phyloP scores from a whole-genome alignment of 2,329 filamentous ascomycete genomes.

The Scleromitrula shiraiana region DNA sequence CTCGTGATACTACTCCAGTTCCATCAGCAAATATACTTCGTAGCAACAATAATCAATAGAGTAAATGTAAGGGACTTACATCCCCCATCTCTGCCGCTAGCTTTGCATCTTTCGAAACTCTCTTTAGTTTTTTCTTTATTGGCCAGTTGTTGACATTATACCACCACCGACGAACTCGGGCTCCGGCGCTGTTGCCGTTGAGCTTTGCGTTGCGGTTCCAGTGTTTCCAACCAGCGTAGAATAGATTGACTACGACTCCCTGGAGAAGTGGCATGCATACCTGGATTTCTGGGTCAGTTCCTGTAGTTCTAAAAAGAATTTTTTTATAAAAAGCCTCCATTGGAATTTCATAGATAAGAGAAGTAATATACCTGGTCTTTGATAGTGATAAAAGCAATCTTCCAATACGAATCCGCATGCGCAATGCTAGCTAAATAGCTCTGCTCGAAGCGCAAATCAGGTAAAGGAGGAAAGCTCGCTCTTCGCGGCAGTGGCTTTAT shows the following conservation, averaged over 20 bases:
- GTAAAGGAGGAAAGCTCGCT: conserved; percentile 55
- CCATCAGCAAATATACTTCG: conserved; percentile 22
- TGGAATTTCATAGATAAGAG: no score
- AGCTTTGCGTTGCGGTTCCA: conserved; percentile 78
- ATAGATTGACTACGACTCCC: conserved; percentile 80
- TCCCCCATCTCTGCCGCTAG: conserved; percentile 35
- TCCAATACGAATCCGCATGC: conserved; percentile 69
- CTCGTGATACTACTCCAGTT: conserved; percentile 23
- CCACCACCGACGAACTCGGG: conserved; percentile 83
- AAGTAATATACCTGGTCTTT: conserved; percentile 70
- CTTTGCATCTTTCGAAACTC: conserved; percentile 22
- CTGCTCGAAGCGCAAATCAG: conserved; percentile 93
- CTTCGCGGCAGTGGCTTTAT: conserved; percentile 47
- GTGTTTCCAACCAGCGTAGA: conserved; percentile 78
- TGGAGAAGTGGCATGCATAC: conserved; percentile 81
- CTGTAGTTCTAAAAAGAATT: conserved; percentile 2
- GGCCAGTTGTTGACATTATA: conserved; percentile 90
- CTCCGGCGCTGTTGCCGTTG: conserved; percentile 68
- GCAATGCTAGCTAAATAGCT: conserved; percentile 90
- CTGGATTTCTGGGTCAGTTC: conserved; percentile 34
- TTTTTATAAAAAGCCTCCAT: no score
- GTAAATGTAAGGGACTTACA: conserved; percentile 26
- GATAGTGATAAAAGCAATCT: conserved; percentile 74
- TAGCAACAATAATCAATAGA: conserved; percentile 10
- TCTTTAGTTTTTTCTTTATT: conserved; percentile 39